Conservation (phyloP, 2,329 filamentous ascomycete genomes). For the Septoria petroselini region DNA sequence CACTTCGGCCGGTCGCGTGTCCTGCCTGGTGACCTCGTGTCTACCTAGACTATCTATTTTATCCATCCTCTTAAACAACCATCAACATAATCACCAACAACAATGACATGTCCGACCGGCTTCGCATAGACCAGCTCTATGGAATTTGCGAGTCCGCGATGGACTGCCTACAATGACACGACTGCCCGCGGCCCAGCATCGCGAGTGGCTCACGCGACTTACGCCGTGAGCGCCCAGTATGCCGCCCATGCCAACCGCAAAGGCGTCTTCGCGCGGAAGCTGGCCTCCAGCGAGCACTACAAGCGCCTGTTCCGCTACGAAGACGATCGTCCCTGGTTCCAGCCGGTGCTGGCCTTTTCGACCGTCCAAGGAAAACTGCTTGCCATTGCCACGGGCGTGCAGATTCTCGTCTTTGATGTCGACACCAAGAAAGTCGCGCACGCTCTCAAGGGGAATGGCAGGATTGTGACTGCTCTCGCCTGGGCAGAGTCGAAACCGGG, state of each 20-base stretch:
- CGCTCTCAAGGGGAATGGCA: constrained; percentile 26
- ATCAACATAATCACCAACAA: no score
- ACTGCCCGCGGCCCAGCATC: not conserved
- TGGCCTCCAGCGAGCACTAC: constrained; percentile 13
- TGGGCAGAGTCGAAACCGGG: constrained; percentile 21
- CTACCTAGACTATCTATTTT: no score
- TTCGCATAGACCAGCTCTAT: constrained; percentile 7
- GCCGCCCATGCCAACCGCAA: constrained; percentile 21
- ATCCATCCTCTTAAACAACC: no score
- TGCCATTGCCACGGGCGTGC: constrained; percentile 26
- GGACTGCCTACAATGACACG: constrained; percentile 11
- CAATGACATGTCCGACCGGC: no score
- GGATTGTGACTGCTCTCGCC: constrained; percentile 23
- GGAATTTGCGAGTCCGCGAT: constrained; percentile 18
- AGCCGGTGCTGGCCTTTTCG: constrained; percentile 24
- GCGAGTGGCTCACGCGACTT: constrained; percentile 9
- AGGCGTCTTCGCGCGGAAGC: constrained; percentile 19
- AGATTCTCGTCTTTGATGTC: constrained; percentile 27
- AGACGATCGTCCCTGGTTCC: constrained; percentile 14
- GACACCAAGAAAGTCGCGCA: constrained; percentile 11
- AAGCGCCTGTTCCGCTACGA: constrained; percentile 16
- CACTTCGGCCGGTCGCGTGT: not conserved
- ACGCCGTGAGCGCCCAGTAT: constrained; percentile 24
- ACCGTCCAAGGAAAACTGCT: constrained; percentile 22
- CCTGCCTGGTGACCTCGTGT: no score